Evolutionary conservation across 2,329 filamentous ascomycete genomes (phyloP), one percentile per base, ranked within the genome.

Genomic region (Corynespora cassiicola): DNA sequence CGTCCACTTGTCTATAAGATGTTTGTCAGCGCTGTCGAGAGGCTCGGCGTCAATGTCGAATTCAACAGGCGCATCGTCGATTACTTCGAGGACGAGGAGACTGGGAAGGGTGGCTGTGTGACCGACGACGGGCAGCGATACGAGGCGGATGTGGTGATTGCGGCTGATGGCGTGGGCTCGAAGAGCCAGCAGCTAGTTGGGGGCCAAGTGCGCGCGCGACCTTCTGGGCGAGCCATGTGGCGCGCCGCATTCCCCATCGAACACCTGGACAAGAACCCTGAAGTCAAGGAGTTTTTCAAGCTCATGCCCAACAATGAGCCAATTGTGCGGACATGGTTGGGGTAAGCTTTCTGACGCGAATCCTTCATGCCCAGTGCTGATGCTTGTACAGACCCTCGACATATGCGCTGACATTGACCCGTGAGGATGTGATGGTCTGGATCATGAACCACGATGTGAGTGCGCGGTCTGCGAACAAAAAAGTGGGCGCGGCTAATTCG

Each of bases 1-100:
- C 73, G 77, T 10, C 77, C 76, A 4, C 69, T 79, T 3, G 72
- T 80, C 11, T 80, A 80, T 62, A 71, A 73, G 54, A 80, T 80
- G 76, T 78, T 79, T 44, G 69, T 78, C 10, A 66, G 63, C 37
- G 72, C 77, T 35, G 72, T 78, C 16, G 66, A 75, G 50, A 70
- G 65, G 39, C 63, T 73, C 2, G 71, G 70, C 16, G 65, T 75
- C 8, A 62, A 65, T 10, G 64, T 75, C 20, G 64, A 73, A 35
- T 75, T 72, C 58, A 67, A 69, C 30, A 54, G 58, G 26, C 61
- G 60, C 20, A 68, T 75, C 12, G 61, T 72, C 8, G 71, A 74
- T 31, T 74, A 74, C 54, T 72, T 66, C 31, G 71, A 75, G 45
- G 69, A 73, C 29, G 70, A 66, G 28, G 45, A 61, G 15, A 64